Base-by-base conservation (phyloP, 768 basidiomycete species). In the Calocera viscosa region DNA sequence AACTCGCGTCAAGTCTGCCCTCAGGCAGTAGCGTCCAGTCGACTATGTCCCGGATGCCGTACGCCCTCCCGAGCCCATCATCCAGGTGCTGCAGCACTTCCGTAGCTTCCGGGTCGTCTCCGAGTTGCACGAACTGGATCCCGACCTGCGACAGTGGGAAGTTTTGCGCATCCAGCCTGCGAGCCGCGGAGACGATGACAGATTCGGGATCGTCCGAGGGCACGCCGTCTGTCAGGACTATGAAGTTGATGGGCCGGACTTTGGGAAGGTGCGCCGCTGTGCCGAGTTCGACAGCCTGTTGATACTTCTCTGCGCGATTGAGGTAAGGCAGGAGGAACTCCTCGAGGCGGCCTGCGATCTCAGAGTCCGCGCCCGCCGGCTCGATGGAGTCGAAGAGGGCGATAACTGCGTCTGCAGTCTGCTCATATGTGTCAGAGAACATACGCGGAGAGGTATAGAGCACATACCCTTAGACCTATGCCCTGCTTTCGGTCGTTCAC, bases 171-270 rank as follows among this genome's bases (percentile, higher is more conserved):
- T 88, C 86, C 1, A 89, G 78, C 64, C 82, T 76, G 64, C 73
- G 76, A 14, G 83, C 83, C 2, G 77, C 75, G 16, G 77, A 73
- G 3, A 80, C 79, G 26, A 86, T 84, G 10, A 81, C 78, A 43
- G 75, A 74, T 33, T 79, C 76, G 0, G 82, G 82, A 69, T 83
- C 81, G 70, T 85, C 84, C 1, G 67, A 43, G 22, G 86, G 80
- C 1, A 74, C 79, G n/a, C 86, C 86, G 69, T 87, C 86, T 0
- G 86, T 87, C 39, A 88, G 78, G 30, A 87, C 75, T 12, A 88
- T 79, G 63, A 80, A 81, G 69, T 86, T 87, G 26, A 84, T 73
- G 0, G 82, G 83, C 69, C 84, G 86, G 16, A 84, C 78, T 32
- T 60, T 60, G 2, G 11, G 53, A 2, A 60, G 53, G 16, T 28